Evolutionary conservation across 208 protist genomes (phyloP), one percentile per base, ranked within the genome.

Genomic region (Phytomonas sp.): DNA sequence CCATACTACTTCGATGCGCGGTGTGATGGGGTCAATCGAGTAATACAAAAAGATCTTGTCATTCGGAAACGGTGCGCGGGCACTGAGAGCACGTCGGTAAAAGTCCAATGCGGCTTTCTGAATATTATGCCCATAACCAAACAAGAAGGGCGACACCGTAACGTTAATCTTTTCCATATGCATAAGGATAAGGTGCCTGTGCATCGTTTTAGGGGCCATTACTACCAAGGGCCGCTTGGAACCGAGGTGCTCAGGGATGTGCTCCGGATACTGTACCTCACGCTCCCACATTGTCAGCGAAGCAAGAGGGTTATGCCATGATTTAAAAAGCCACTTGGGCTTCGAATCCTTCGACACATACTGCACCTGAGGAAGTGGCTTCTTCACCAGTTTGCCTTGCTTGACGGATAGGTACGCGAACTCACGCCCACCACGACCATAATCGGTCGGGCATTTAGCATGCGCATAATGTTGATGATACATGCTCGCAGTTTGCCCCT

Each of bases 391-490:
- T 70, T 84, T 94, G 23, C 91, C 91, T 15, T 76, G 72, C 67
- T 75, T 71, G 15, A 94, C 87, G 15, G 83, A 81, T 17, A 96
- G 70, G 65, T 88, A 94, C 53, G 78, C 77, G 72, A 94, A 94
- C 75, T 96, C 88, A 9, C 89, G 79, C 4, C 90, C 90, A n/a
- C 79, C 91, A 36, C 88, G 86, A 51, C 91, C 88, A 74, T 94
- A 96, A 81, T 96, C 91, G 30, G 84, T 88, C 2, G 89, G 88
- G 76, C 88, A 93, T 82, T 96, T 96, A 56, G 91, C 91, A 62
- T 96, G 91, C 4, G 85, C 75, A 72, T 91, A 96, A 79, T 96
- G 87, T 72, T 94, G 88, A 67, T 96, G 91, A 68, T 94, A 93
- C 87, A 91, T 87, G 40, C 60, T 71, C 26, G 80, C 70, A 13